Percentiles rank a stretch among this genome's conserved stretches.
These are phyloP conservation scores for Tricholoma terreum DNA, from an alignment of 768 basidiomycete species.

Conservation along the genomic window DNA sequence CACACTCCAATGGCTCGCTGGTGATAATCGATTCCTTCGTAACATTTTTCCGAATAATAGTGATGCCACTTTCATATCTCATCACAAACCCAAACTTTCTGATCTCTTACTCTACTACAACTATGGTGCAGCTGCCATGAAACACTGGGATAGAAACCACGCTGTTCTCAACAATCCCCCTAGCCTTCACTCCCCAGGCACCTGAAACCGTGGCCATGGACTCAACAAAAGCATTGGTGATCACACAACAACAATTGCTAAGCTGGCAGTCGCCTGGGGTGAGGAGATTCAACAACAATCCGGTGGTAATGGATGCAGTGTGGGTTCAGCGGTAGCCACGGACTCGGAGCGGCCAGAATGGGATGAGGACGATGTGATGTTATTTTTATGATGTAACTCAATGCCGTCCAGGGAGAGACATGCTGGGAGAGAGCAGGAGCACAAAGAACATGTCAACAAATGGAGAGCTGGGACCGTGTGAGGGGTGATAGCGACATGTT, in stretches of 20 bases:
- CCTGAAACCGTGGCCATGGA: not conserved
- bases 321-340: not conserved
- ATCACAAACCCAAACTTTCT: not conserved
- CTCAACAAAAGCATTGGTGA: not conserved
- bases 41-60: not conserved
- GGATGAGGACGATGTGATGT: too few relatives aligned
- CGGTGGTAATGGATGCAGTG: not conserved
- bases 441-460: too few relatives aligned
- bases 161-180: not conserved
- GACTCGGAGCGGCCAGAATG: not conserved
- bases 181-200: not conserved
- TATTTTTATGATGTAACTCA: too few relatives aligned
- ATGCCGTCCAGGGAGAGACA: too few relatives aligned
- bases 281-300: not conserved
- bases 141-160: conserved; percentile 10
- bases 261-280: not conserved
- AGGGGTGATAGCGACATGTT: too few relatives aligned
- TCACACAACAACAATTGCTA: not conserved
- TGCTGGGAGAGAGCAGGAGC: too few relatives aligned
- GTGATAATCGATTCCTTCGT: not conserved
- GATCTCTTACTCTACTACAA: not conserved
- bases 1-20: conserved; percentile 7
- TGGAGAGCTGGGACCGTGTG: too few relatives aligned
- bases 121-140: conserved; percentile 9
- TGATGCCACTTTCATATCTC: conserved; percentile 9